Evolutionary conservation across 345 rosid genomes (phyloP).

Genomic region (Geranium brycei): DNA sequence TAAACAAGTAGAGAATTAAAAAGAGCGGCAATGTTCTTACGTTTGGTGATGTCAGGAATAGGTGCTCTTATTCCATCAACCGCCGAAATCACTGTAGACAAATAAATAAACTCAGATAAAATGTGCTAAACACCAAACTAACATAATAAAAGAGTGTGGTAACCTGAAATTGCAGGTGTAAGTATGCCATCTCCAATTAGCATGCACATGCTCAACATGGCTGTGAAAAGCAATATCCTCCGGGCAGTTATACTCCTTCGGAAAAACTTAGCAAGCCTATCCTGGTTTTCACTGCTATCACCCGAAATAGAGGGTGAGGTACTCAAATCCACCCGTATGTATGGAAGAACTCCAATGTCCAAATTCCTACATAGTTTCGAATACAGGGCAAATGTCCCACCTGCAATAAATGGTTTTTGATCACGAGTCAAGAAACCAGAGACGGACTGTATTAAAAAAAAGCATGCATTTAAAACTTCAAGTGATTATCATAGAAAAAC

Average conservation of each 20-base stretch:
- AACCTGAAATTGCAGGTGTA: slow-evolving; percentile 87
- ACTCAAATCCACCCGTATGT: slow-evolving; percentile 17
- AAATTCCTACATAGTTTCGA: slow-evolving; percentile 65
- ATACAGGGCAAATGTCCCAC: slow-evolving; percentile 81
- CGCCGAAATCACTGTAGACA: slow-evolving; percentile 51
- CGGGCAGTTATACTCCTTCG: slow-evolving; percentile 43
- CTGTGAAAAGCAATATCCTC: slow-evolving; percentile 46
- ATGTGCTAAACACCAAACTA: background rate
- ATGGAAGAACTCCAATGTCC: slow-evolving; percentile 38
- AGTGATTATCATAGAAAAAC: background rate
- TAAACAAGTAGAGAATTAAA: background rate
- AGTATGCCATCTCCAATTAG: slow-evolving; percentile 85
- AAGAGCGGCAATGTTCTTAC: slow-evolving; percentile 21
- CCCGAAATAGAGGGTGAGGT: slow-evolving; percentile 6
- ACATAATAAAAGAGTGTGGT: slow-evolving; percentile 1
- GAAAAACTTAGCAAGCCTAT: slow-evolving; percentile 36
- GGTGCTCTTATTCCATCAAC: slow-evolving; percentile 50
- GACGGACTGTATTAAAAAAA: background rate
- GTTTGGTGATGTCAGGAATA: slow-evolving; percentile 39
- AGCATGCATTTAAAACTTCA: background rate
- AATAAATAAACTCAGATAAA: slow-evolving; percentile 2
- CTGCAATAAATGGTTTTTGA: slow-evolving; percentile 27
- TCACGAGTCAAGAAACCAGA: slow-evolving; percentile 6
- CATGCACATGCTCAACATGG: slow-evolving; percentile 84
- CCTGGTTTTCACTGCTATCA: slow-evolving; percentile 21